phyloP scores from a whole-genome alignment of 805 yeast genomes.

The Zygosaccharomyces pseudorouxii region DNA sequence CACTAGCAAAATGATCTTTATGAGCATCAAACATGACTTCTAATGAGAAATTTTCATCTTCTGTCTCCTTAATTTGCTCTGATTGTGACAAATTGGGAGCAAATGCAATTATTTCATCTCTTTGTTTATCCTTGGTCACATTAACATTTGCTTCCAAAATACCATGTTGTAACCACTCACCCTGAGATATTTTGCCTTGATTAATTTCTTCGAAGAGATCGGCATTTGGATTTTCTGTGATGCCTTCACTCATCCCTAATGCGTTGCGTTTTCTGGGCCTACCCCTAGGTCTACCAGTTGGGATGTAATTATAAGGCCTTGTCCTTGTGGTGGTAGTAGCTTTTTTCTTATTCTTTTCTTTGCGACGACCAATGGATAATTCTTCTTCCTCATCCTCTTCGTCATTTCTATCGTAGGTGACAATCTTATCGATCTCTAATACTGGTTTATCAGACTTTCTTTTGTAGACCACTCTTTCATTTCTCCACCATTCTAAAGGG shows the following conservation, averaged over 20 bases:
- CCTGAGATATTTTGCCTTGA: conserved; percentile 20
- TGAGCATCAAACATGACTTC: conserved; percentile 62
- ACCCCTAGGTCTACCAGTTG: conserved; percentile 28
- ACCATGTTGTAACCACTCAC: conserved; percentile 32
- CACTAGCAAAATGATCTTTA: conserved; percentile 64
- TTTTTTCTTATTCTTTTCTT: conserved; percentile 10
- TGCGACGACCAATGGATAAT: conserved; percentile 6
- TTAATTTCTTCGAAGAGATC: conserved; percentile 23
- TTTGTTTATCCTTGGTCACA: conserved; percentile 21
- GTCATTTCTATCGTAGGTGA: conserved; percentile 38
- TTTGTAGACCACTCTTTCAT: conserved; percentile 65
- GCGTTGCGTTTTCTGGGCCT: conserved; percentile 26
- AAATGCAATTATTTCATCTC: conserved; percentile 49
- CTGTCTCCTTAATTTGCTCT: conserved; percentile 38
- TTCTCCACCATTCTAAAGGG: conserved; percentile 81
- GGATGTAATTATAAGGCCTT: conserved; percentile 25
- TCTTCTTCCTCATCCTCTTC: conserved; percentile 30
- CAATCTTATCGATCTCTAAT: conserved; percentile 54
- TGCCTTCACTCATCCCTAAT: background rate
- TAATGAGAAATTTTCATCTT: conserved; percentile 53
- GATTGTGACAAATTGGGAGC: conserved; percentile 53
- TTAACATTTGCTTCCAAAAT: conserved; percentile 30
- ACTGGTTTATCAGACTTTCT: conserved; percentile 39
- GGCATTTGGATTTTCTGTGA: conserved; percentile 17
- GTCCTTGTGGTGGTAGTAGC: conserved; percentile 9